Base-by-base conservation (phyloP, 2,329 filamentous ascomycete genomes). In the Microdochium paspali region DNA sequence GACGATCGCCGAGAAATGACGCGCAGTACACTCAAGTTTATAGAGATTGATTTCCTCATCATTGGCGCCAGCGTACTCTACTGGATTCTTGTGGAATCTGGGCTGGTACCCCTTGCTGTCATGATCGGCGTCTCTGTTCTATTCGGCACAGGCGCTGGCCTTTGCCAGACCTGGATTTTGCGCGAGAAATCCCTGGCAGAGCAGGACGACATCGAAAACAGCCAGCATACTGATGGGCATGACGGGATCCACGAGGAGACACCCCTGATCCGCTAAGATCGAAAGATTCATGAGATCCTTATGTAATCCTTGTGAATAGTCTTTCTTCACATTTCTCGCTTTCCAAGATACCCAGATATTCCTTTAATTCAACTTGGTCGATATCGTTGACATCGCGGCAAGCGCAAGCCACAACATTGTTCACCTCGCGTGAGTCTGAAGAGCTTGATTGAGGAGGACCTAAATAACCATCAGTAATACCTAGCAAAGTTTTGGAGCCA, bases 21-120 rank as follows among this genome's bases (percentile, higher is more conserved):
- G n/a, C 66, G 67, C 30, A 67, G 70, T 12, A 67, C 66, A 0
- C 57, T 71, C 45, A 61, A 60, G 44, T 71, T 75, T 46, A 66
- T 78, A 46, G 66, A 70, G 55, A 67, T 78, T 44, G 67, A 78
- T 50, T 51, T 65, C 5, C 58, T 67, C 23, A 74, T 71, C 51
- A 62, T 75, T 42, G 63, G 59, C 2, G 59, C 70, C 53, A 75
- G 74, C 1, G 68, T 76, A 4, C 51, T 77, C 26, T 78, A 77
- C 57, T 78, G 74, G 74, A 59, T 77, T 28, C 58, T 76, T 32
- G 70, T 73, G 15, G 75, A 78, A 57, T 68, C 69, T 0, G 73
- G 74, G 18, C 69, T 69, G 66, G 58, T 60, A 9, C 60, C 60
- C 5, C 56, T 56, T 4, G 31, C 54, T 1, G 47, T 60, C 10